These are phyloP conservation scores for Astrephomene gubernaculifera DNA, from an alignment of 139 green algal genomes.

Conservation along the genomic window DNA sequence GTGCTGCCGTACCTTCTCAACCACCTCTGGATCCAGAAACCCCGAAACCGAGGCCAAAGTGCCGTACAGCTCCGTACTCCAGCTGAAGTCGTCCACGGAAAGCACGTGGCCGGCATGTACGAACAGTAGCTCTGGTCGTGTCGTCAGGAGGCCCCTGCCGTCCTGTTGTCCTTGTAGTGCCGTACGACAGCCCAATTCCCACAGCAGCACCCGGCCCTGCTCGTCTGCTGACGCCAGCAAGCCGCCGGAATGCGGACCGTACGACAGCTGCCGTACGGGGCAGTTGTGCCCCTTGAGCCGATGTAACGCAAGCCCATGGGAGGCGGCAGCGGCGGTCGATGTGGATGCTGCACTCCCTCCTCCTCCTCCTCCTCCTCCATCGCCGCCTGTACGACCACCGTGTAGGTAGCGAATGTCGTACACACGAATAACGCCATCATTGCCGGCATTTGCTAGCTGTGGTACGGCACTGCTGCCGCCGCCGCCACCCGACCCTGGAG, in stretches of 20 bases:
- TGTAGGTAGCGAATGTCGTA: slow-evolving; percentile 20
- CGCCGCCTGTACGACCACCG: not conserved
- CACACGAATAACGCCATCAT: slow-evolving; percentile 30
- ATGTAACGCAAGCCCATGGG: not conserved
- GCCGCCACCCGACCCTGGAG: not conserved
- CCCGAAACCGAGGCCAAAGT: not conserved
- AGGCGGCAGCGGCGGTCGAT: not conserved
- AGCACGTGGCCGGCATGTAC: slow-evolving; percentile 36
- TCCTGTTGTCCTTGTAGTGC: slow-evolving; percentile 26
- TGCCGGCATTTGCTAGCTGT: not conserved
- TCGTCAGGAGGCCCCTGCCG: not conserved
- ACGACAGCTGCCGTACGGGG: slow-evolving; percentile 6
- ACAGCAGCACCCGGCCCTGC: slow-evolving; percentile 40
- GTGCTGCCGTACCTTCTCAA: not conserved
- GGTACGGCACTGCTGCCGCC: not conserved
- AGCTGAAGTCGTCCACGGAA: slow-evolving; percentile 35
- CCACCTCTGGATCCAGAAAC: not conserved
- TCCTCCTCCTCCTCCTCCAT: too few relatives aligned
- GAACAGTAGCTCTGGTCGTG: slow-evolving; percentile 18
- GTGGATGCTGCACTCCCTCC: too few relatives aligned
- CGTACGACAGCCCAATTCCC: slow-evolving; percentile 6
- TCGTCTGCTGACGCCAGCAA: slow-evolving; percentile 25
- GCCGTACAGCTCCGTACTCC: slow-evolving; percentile 44
- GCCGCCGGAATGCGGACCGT: not conserved
- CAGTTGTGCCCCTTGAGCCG: slow-evolving; percentile 24